Percentiles rank a stretch among this genome's conserved stretches.
These are phyloP conservation scores for Pleurotus giganteus DNA, from an alignment of 768 basidiomycete species.

Conservation along the genomic window DNA sequence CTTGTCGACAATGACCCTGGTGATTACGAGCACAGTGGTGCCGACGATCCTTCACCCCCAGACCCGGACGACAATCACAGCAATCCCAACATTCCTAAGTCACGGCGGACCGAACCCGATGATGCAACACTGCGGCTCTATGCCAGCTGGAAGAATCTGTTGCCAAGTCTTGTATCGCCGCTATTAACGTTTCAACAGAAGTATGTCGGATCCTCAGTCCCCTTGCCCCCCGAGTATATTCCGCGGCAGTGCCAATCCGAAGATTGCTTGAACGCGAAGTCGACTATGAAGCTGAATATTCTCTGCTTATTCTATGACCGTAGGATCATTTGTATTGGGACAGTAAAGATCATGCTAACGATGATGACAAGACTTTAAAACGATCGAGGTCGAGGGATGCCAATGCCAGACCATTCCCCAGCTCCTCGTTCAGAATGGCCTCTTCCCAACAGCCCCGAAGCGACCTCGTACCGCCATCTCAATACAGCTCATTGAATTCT, in stretches of 20 bases:
- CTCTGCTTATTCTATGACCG: conserved; percentile 7
- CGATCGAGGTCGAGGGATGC: conserved; percentile 10
- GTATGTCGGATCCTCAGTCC: neutral
- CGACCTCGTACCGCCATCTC: conserved; percentile 15
- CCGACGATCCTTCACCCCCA: too few species aligned
- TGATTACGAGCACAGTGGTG: too few species aligned
- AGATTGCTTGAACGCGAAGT: neutral
- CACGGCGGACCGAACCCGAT: neutral
- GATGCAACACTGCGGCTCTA: neutral
- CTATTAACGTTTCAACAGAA: neutral
- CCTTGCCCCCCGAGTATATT: neutral
- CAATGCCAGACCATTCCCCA: conserved; percentile 7
- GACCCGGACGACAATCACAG: too few species aligned
- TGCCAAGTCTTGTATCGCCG: neutral
- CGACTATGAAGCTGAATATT: neutral
- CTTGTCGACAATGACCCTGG: too few species aligned
- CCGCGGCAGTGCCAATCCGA: neutral
- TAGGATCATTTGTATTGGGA: neutral
- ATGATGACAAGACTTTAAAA: conserved; percentile 8
- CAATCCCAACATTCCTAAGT: neutral
- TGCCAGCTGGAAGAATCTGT: neutral
- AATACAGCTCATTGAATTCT: conserved; percentile 16
- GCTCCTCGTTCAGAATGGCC: conserved; percentile 13
- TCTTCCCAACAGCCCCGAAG: conserved; percentile 17
- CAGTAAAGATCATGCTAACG: neutral